A percentile compares a stretch with the other conserved stretches of the same genome.
Evolutionary conservation across 2,329 filamentous ascomycete genomes (phyloP).

Genomic region (Paecilomyces dactylethromorphus): DNA sequence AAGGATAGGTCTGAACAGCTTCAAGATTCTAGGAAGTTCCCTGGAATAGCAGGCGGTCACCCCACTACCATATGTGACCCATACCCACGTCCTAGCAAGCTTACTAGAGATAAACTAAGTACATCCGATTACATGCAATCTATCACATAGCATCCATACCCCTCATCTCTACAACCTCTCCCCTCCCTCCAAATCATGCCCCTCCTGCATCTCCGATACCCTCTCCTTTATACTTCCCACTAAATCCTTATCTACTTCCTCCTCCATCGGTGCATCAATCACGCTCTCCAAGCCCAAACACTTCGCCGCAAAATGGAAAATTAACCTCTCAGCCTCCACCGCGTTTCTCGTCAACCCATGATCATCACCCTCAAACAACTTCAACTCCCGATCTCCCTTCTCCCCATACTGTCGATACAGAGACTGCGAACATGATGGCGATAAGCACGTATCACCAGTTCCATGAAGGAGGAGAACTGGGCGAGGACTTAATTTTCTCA

Average conservation of each 20-base stretch:
- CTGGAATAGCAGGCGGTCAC: too few relatives aligned
- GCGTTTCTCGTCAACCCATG: slow-evolving; percentile 36
- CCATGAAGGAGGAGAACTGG: slow-evolving; percentile 36
- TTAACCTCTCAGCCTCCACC: slow-evolving; percentile 29
- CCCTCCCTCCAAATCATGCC: slow-evolving; percentile 29
- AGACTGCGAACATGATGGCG: slow-evolving; percentile 24
- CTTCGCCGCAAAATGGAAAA: slow-evolving; percentile 32
- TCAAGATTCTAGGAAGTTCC: too few relatives aligned
- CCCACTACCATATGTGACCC: too few relatives aligned
- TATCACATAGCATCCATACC: slow-evolving; percentile 1
- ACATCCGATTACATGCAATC: too few relatives aligned
- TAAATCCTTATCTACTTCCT: slow-evolving; percentile 14
- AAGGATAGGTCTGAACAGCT: too few relatives aligned
- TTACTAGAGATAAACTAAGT: too few relatives aligned
- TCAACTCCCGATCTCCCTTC: slow-evolving; percentile 24
- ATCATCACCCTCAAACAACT: slow-evolving; percentile 36
- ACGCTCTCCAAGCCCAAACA: slow-evolving; percentile 23
- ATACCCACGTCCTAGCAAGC: too few relatives aligned
- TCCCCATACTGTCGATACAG: slow-evolving; percentile 31
- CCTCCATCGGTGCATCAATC: slow-evolving; percentile 7
- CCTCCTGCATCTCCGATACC: slow-evolving; percentile 25
- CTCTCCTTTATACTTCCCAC: slow-evolving; percentile 14
- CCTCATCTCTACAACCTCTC: slow-evolving; percentile 21
- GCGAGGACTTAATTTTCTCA: slow-evolving; percentile 22
- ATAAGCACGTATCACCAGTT: slow-evolving; percentile 30